Evolutionary conservation across 2,329 filamentous ascomycete genomes (phyloP).

Genomic region (Colletotrichum sp.): DNA sequence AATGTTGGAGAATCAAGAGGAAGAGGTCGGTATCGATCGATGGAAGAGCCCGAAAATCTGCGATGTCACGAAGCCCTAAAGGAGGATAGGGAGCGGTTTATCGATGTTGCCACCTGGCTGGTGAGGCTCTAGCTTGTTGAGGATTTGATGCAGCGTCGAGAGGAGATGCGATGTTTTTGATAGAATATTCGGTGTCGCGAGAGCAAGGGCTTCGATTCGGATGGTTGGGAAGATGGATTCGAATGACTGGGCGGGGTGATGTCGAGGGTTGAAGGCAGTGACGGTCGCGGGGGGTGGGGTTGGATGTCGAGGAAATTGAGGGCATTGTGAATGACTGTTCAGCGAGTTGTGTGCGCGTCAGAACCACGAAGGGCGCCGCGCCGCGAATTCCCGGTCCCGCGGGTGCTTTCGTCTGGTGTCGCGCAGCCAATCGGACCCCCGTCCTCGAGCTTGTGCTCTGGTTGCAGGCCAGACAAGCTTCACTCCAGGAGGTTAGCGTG

Average conservation of each 20-base stretch:
- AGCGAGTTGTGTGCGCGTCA: constrained; percentile 17
- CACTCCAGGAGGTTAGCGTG: neutral
- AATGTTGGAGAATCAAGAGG: neutral
- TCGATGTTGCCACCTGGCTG: constrained; percentile 19
- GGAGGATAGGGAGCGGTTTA: neutral
- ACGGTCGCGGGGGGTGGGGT: neutral
- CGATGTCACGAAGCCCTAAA: neutral
- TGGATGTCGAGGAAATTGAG: neutral
- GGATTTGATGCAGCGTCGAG: neutral
- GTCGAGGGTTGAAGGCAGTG: neutral
- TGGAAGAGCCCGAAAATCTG: neutral
- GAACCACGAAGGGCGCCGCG: neutral
- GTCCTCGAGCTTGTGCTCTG: constrained; percentile 16
- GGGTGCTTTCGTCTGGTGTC: constrained; percentile 3
- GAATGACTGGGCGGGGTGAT: neutral
- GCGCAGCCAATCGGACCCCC: constrained; percentile 6
- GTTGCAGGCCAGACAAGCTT: constrained; percentile 18
- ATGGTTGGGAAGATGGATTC: neutral
- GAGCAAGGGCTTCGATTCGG: neutral
- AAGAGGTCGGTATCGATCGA: constrained; percentile 2
- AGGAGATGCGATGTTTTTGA: neutral
- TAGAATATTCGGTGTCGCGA: neutral
- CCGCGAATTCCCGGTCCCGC: constrained; percentile 13
- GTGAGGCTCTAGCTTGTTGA: neutral
- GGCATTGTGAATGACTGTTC: neutral